Conservation (phyloP, 2,329 filamentous ascomycete genomes). For the Chaetomiaceae sp. region DNA sequence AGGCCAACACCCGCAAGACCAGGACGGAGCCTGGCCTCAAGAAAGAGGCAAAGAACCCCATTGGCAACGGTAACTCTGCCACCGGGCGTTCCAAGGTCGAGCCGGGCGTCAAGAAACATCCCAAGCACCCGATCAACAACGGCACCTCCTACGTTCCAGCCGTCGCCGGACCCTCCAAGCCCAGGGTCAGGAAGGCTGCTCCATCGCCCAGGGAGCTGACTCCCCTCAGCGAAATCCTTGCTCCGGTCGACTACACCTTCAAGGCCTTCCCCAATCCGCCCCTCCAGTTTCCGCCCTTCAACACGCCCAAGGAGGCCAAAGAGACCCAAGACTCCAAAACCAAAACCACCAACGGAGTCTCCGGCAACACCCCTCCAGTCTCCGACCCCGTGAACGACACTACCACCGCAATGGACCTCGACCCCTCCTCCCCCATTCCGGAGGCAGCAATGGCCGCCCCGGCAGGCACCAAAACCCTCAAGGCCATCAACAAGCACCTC, state of each 20-base stretch:
- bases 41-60: not conserved
- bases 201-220: not conserved
- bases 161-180: not conserved
- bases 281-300: not conserved
- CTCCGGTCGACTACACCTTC: conserved; percentile 3
- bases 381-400: not conserved
- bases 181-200: not conserved
- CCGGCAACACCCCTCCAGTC: not conserved
- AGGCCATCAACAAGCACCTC: conserved; percentile 17
- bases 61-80: not conserved
- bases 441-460: not conserved
- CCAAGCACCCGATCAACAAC: not conserved
- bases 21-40: not conserved
- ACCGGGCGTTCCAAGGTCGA: not conserved
- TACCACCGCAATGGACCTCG: not conserved
- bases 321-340: not conserved
- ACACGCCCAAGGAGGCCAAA: not conserved
- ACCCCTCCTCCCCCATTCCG: not conserved
- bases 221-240: not conserved
- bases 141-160: not conserved
- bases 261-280: conserved; percentile 4
- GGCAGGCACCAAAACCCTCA: conserved; percentile 13
- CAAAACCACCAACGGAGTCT: not conserved
- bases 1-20: conserved; percentile 7
- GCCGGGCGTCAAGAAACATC: not conserved